Percentiles rank a stretch among this genome's conserved stretches.
Conservation (phyloP, 2,329 filamentous ascomycete species). For the Aspergillus carbonarius region DNA sequence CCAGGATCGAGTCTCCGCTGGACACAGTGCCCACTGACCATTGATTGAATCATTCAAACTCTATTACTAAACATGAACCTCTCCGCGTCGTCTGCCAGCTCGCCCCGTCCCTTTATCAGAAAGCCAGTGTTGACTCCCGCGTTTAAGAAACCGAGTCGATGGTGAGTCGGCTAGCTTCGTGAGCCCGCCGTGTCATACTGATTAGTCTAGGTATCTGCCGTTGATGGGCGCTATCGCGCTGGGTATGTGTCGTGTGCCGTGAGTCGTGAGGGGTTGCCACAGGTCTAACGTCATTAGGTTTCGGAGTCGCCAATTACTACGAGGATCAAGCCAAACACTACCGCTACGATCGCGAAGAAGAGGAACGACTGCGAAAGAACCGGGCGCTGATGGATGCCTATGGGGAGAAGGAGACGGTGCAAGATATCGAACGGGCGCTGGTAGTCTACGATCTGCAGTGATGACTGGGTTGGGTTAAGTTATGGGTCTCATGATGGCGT, state of each 20-base stretch:
- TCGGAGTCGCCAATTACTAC: conserved; percentile 18
- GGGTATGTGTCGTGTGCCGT: conserved; percentile 3
- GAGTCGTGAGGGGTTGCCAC: not conserved
- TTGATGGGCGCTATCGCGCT: conserved; percentile 17
- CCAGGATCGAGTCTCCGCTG: not conserved
- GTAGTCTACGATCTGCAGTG: conserved; percentile 45
- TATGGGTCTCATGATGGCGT: not conserved
- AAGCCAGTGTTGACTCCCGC: conserved; percentile 6
- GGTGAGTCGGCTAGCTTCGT: conserved; percentile 5
- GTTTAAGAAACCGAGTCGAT: conserved; percentile 7
- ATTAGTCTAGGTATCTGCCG: conserved; percentile 15
- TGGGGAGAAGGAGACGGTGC: conserved; percentile 44
- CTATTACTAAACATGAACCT: conserved; percentile 8
- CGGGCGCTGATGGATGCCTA: conserved; percentile 48
- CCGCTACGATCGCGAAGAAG: conserved; percentile 22
- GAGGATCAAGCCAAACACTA: not conserved
- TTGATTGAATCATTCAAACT: not conserved
- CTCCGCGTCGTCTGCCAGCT: conserved; percentile 5
- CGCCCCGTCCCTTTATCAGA: conserved; percentile 15
- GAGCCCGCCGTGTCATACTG: not conserved
- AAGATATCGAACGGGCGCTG: conserved; percentile 47
- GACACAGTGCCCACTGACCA: not conserved
- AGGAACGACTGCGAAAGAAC: conserved; percentile 38
- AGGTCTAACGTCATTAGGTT: conserved; percentile 12
- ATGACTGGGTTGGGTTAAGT: not conserved